Evolutionary conservation across 345 rosid species (phyloP).

Genomic region (sweet orange (Citrus sinensis)): DNA sequence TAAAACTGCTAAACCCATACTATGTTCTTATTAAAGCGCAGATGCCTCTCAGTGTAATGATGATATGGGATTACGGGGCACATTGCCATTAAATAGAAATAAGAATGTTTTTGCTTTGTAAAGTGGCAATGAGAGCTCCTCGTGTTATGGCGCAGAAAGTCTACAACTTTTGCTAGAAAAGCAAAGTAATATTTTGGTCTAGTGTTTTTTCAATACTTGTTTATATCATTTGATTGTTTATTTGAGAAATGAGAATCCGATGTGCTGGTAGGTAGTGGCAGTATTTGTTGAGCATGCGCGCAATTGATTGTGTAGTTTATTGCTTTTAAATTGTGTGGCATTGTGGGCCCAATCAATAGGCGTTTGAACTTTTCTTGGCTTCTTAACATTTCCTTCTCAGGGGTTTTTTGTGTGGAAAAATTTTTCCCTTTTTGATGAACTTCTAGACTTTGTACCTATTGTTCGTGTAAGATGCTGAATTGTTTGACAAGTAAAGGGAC

Average conservation of each 20-base stretch:
- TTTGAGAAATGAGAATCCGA: constrained; percentile 23
- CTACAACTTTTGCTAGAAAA: neutral
- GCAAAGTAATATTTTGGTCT: neutral
- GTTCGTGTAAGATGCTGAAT: neutral
- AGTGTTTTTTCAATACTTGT: neutral
- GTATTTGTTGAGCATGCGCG: constrained; percentile 13
- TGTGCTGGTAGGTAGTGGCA: neutral
- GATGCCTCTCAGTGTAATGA: constrained; percentile 14
- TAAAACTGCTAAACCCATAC: neutral
- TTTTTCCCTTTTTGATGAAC: neutral
- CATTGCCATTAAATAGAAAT: constrained; percentile 1
- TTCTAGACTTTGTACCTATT: neutral
- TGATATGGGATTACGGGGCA: constrained; percentile 8
- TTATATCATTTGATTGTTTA: neutral
- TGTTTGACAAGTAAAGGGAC: neutral
- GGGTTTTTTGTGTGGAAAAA: neutral
- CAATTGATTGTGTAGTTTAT: neutral
- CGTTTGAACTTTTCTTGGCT: constrained; percentile 7
- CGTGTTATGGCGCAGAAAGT: constrained; percentile 25
- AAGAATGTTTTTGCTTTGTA: neutral
- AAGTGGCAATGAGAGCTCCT: constrained; percentile 9
- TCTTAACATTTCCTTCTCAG: neutral
- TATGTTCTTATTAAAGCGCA: constrained; percentile 1
- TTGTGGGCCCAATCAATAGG: constrained; percentile 14
- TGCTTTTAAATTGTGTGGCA: neutral